A percentile compares a stretch with the other conserved stretches of the same genome.
These are phyloP conservation scores for Clavispora fructus DNA, from an alignment of 805 yeast genomes.

Conservation along the genomic window DNA sequence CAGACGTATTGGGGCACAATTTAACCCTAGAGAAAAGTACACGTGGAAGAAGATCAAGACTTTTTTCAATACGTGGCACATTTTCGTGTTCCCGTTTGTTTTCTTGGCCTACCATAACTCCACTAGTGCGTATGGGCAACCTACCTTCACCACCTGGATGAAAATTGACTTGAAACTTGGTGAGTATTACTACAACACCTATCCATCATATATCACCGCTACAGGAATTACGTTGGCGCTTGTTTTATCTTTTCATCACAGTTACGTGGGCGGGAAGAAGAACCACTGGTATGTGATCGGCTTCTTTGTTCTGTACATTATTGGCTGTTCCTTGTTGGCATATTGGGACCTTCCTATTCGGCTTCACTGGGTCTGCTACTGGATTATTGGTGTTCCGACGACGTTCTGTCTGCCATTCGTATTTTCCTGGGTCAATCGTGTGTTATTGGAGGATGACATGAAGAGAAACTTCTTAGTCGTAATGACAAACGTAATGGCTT, in stretches of 20 bases:
- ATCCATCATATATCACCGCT: conserved; percentile 37
- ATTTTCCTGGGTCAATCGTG: conserved; percentile 51
- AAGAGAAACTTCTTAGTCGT: conserved; percentile 30
- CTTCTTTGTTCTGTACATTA: conserved; percentile 34
- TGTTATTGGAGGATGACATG: conserved; percentile 37
- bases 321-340: conserved; percentile 41
- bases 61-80: conserved; percentile 47
- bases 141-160: conserved; percentile 45
- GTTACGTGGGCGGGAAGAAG: conserved; percentile 26
- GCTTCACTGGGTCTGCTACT: conserved; percentile 48
- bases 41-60: conserved; percentile 35
- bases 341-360: conserved; percentile 46
- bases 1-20: conserved; percentile 28
- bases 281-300: conserved; percentile 33
- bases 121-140: conserved; percentile 30
- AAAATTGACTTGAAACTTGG: conserved; percentile 27
- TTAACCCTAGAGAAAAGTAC: conserved; percentile 35
- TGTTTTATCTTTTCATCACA: conserved; percentile 30
- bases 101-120: conserved; percentile 36
- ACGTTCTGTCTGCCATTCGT: conserved; percentile 53
- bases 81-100: conserved; percentile 38
- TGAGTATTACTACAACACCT: conserved; percentile 32
- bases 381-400: conserved; percentile 42
- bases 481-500: conserved; percentile 34
- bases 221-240: conserved; percentile 35